Conservation (phyloP, 352 stramenopile genomes). For the Aphanomyces cochlioides region DNA sequence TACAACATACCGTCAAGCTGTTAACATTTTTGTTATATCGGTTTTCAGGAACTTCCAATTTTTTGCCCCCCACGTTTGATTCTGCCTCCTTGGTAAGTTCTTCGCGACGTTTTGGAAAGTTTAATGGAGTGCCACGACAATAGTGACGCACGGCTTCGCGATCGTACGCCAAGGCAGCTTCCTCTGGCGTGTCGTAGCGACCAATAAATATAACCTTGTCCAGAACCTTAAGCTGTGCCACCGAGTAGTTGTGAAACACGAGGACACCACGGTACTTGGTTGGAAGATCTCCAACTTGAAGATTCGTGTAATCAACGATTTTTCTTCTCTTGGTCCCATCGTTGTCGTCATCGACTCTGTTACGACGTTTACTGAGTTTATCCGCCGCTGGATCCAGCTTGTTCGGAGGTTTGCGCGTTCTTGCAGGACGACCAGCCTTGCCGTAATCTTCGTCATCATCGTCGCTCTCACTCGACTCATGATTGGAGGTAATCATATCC, state of each 20-base stretch:
- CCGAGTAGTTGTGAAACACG: constrained; percentile 63
- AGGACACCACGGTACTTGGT: constrained; percentile 74
- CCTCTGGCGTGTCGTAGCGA: constrained; percentile 59
- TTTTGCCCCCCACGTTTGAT: background rate
- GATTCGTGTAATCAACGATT: constrained; percentile 28
- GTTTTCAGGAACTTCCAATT: constrained; percentile 16
- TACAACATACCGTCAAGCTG: background rate
- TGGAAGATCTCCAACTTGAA: constrained; percentile 16
- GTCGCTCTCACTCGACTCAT: constrained; percentile 2
- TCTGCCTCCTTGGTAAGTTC: constrained; percentile 36
- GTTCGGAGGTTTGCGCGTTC: background rate
- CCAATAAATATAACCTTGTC: constrained; percentile 72
- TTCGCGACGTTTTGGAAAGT: constrained; percentile 65
- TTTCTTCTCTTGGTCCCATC: constrained; percentile 37
- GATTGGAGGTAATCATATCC: background rate
- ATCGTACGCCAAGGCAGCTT: constrained; percentile 77
- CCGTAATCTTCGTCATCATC: background rate
- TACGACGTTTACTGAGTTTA: background rate
- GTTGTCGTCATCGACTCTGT: background rate
- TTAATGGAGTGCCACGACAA: constrained; percentile 69
- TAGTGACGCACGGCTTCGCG: constrained; percentile 65
- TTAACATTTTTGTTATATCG: constrained; percentile 29
- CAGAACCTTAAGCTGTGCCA: constrained; percentile 77
- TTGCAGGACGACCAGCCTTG: constrained; percentile 35
- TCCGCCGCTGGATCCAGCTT: background rate